Evolutionary conservation across 176 grass and related monocot species (phyloP), one percentile per base, ranked within the genome.

Genomic region (Ensete glaucum): DNA sequence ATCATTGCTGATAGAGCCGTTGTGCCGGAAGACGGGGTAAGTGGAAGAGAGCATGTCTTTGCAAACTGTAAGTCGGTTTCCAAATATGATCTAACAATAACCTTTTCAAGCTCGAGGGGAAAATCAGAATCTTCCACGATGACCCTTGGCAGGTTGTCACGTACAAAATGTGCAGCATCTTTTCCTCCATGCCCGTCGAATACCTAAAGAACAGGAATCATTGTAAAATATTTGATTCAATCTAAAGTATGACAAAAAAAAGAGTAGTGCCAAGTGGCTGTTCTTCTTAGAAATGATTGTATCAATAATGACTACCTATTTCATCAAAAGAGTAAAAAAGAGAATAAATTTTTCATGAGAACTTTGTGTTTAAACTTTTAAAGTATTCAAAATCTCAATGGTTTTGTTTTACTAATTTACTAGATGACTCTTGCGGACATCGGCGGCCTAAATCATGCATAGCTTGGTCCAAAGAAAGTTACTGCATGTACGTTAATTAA

Each of bases 131-230:
- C 95, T 84, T 99, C 86, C 51, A 88, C 86, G 0, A 99, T 94
- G 72, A 99, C 60, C 27, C 90, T 90, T 1, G 95, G 95, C 73
- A 99, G 87, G 69, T 94, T 99, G 76, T 99, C 91, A 43, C 95
- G 84, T n/a, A 99, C 90, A 76, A 91, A 99, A 59, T 84, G 86
- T 1, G 95, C 90, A 15, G 95, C 95, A 67, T 86, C 84, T 94
- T 99, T 99, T 78, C 95, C 95, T 80, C 78, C 85, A 83, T 99
- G 95, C 13, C 95, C 95, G 83, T 99, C 95, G 73, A 99, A 98
- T 14, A 98, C 90, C 95, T 98, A 79, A 72, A 17, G 34, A 29
- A 23, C 43, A 64, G 34, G 73, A 13, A 34, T 9, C 26, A 22
- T 9, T 5, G 8, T 34, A 19, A 68, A 50, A 16, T 21, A 27